Percentiles rank a stretch among this genome's conserved stretches.
phyloP scores from a whole-genome alignment of 2,329 filamentous ascomycete genomes.

The Tolypocladium paradoxum region DNA sequence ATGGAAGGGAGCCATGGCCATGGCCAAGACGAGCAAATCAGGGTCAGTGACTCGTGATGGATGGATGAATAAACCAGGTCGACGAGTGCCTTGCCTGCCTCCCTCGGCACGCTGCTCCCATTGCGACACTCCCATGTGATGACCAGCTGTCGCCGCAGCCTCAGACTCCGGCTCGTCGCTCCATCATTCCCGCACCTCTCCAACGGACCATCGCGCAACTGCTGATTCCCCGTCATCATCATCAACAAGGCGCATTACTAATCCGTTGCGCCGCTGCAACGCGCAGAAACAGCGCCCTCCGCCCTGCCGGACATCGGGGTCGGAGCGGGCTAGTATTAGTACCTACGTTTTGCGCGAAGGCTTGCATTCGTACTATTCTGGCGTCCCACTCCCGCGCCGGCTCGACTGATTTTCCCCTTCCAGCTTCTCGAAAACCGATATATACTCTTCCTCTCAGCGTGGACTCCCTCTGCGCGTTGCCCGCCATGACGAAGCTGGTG shows the following conservation, averaged over 20 bases:
- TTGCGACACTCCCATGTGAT: neutral
- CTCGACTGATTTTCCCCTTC: neutral
- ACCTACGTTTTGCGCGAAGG: neutral
- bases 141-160: neutral
- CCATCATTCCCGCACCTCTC: neutral
- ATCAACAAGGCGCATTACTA: neutral
- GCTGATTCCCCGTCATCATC: neutral
- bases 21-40: neutral
- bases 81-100: neutral
- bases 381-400: neutral
- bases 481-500: slow-evolving; percentile 62
- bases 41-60: neutral
- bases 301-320: neutral
- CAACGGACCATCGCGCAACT: neutral
- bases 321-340: too few species aligned
- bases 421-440: neutral
- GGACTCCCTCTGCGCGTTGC: neutral
- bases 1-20: neutral
- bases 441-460: neutral
- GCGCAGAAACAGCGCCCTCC: neutral
- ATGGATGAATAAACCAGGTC: neutral
- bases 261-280: neutral
- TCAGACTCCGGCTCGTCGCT: neutral
- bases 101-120: too few species aligned
- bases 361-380: neutral